Conservation (phyloP, 1,139 yeast species). For the Meyerozyma elateridarum region DNA sequence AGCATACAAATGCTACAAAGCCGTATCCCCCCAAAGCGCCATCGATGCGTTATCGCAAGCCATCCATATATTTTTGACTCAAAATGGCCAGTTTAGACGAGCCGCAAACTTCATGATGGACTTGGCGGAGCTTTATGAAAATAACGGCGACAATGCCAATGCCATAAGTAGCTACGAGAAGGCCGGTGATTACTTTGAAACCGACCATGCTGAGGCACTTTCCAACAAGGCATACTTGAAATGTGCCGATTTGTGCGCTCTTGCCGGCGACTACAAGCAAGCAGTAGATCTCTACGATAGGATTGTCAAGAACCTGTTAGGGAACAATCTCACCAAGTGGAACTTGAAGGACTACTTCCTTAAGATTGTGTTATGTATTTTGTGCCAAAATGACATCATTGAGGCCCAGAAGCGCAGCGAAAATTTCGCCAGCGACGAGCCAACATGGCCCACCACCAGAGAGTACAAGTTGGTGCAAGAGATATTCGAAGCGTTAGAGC, state of each 20-base stretch:
- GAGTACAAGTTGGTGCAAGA: constrained; percentile 67
- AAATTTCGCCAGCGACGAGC: constrained; percentile 66
- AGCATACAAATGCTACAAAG: constrained; percentile 82
- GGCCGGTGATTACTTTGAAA: constrained; percentile 94
- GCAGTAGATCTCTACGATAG: constrained; percentile 76
- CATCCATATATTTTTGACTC: constrained; percentile 70
- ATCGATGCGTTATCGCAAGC: constrained; percentile 74
- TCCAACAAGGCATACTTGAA: constrained; percentile 84
- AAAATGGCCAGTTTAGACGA: constrained; percentile 90
- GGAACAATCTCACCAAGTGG: constrained; percentile 81
- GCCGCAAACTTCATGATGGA: constrained; percentile 94
- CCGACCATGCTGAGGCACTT: constrained; percentile 90
- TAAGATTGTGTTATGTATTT: constrained; percentile 74
- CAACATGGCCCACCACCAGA: constrained; percentile 71
- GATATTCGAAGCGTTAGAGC: constrained; percentile 65
- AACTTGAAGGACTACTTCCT: constrained; percentile 86
- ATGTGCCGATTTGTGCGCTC: constrained; percentile 87
- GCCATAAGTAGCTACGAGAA: constrained; percentile 82
- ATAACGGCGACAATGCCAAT: constrained; percentile 55
- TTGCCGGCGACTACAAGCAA: constrained; percentile 61
- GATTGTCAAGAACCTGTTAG: constrained; percentile 70
- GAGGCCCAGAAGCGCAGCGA: constrained; percentile 75
- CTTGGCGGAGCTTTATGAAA: constrained; percentile 81
- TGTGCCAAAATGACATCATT: constrained; percentile 79
- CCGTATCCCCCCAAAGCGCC: constrained; percentile 71